A percentile compares a stretch with the other conserved stretches of the same genome.
phyloP scores from a whole-genome alignment of 257 asterid genomes.

The Capsicum chinense region DNA sequence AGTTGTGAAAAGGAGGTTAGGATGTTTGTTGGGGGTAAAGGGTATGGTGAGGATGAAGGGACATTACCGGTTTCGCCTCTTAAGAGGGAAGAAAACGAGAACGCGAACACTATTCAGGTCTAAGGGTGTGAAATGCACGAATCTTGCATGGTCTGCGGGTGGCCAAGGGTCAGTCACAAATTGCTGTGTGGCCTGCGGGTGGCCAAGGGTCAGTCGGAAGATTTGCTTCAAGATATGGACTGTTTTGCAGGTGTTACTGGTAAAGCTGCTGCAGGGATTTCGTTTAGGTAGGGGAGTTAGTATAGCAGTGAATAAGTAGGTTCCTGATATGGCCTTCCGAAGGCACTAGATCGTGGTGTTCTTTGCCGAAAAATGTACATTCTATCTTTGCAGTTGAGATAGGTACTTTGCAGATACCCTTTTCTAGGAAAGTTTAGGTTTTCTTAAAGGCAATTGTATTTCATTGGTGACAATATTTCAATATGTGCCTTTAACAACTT shows the following conservation, averaged over 20 bases:
- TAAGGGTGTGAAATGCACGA: conserved; percentile 33
- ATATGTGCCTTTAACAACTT: conserved; percentile 38
- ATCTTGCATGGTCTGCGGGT: neutral
- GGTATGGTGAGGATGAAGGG: conserved; percentile 53
- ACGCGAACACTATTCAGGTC: conserved; percentile 49
- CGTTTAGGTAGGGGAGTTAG: conserved; percentile 43
- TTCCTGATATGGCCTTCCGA: conserved; percentile 45
- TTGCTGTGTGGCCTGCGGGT: neutral
- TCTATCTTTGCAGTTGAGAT: conserved; percentile 50
- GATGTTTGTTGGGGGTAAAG: conserved; percentile 48
- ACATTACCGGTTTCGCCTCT: conserved; percentile 46
- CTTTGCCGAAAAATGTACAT: conserved; percentile 58
- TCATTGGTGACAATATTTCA: conserved; percentile 35
- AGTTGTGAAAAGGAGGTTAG: conserved; percentile 44
- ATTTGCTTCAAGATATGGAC: conserved; percentile 23
- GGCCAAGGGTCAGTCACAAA: conserved; percentile 5
- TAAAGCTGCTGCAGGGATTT: conserved; percentile 24
- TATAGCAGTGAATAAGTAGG: conserved; percentile 56
- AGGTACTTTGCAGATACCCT: conserved; percentile 49
- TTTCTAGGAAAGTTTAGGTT: conserved; percentile 43
- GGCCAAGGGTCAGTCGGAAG: conserved; percentile 18
- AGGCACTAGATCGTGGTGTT: conserved; percentile 44
- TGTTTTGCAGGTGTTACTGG: neutral
- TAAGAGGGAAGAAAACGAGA: conserved; percentile 54
- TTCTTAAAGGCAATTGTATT: conserved; percentile 38